phyloP scores from a whole-genome alignment of 192 early-diverging fungal genomes.

The Podila epigama region DNA sequence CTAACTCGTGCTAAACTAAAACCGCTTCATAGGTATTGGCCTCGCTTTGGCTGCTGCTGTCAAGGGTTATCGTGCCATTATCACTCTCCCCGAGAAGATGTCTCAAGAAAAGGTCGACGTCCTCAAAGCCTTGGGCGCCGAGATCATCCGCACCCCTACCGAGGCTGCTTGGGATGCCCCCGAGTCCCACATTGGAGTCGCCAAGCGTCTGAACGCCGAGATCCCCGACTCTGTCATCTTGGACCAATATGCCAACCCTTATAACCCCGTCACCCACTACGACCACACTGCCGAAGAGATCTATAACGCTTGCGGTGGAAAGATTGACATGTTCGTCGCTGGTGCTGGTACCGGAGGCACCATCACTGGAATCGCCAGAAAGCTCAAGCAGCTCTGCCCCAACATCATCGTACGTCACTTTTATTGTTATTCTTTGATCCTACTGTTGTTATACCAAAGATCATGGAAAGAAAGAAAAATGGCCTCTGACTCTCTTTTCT shows the following conservation, averaged over 20 bases:
- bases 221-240: constrained; percentile 97
- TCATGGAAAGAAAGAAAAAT: neutral
- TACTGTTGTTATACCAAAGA: neutral
- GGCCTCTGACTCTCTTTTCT: neutral
- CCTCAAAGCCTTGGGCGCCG: constrained; percentile 95
- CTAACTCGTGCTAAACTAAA: neutral
- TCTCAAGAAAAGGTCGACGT: constrained; percentile 99
- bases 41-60: constrained; percentile 97
- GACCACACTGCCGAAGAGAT: constrained; percentile 91
- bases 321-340: constrained; percentile 96
- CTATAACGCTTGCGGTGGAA: constrained; percentile 78
- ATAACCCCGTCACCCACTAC: constrained; percentile 99
- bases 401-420: constrained; percentile 60
- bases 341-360: constrained; percentile 98
- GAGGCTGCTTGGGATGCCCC: constrained; percentile 99
- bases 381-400: constrained; percentile 95
- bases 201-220: constrained; percentile 90
- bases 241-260: constrained; percentile 96
- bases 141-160: constrained; percentile 98
- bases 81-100: constrained; percentile 99
- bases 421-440: too few species aligned
- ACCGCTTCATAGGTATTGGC: constrained; percentile 69
- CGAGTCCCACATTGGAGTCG: constrained; percentile 98
- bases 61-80: constrained; percentile 98
- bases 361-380: constrained; percentile 92